A percentile compares a stretch with the other conserved stretches of the same genome.
Evolutionary conservation across 441 rosid genomes (phyloP).

Genomic region (Melastoma candidum): DNA sequence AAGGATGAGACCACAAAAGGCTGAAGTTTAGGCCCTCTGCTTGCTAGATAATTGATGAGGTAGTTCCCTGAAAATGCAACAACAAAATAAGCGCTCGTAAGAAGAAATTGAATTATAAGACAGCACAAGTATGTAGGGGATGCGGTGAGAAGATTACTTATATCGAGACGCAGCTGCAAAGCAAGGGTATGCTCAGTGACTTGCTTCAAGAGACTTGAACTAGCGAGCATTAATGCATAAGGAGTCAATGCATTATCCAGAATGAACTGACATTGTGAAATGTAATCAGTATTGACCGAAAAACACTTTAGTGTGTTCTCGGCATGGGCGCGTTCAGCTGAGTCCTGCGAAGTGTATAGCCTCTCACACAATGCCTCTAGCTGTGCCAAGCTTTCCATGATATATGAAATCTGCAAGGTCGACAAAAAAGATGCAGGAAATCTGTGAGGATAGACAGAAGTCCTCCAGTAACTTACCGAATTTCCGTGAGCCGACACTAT

Average conservation of each 20-base stretch:
- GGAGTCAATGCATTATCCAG: slow-evolving; percentile 96
- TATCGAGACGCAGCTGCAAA: slow-evolving; percentile 85
- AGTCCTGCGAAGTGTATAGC: slow-evolving; percentile 89
- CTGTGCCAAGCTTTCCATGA: slow-evolving; percentile 93
- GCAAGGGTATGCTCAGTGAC: slow-evolving; percentile 93
- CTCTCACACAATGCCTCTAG: slow-evolving; percentile 95
- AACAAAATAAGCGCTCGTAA: not conserved
- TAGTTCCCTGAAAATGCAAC: slow-evolving; percentile 47
- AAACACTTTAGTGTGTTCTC: slow-evolving; percentile 93
- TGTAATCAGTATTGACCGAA: slow-evolving; percentile 81
- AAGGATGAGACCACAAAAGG: slow-evolving; percentile 74
- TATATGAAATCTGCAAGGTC: slow-evolving; percentile 1
- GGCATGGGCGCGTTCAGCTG: slow-evolving; percentile 84
- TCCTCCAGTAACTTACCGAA: not conserved
- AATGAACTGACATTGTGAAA: slow-evolving; percentile 94
- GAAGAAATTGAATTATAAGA: slow-evolving; percentile 7
- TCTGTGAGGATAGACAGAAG: not conserved
- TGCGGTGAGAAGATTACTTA: slow-evolving; percentile 38
- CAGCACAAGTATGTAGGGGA: slow-evolving; percentile 9
- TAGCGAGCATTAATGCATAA: slow-evolving; percentile 96
- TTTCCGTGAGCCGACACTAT: too few relatives aligned
- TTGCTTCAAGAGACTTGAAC: slow-evolving; percentile 96
- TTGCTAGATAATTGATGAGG: slow-evolving; percentile 76
- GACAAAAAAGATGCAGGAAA: not conserved
- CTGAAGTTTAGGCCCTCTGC: slow-evolving; percentile 87